Percentiles rank a stretch among this genome's conserved stretches.
Conservation (phyloP, 2,329 filamentous ascomycete species). For the Alternaria gaisen region DNA sequence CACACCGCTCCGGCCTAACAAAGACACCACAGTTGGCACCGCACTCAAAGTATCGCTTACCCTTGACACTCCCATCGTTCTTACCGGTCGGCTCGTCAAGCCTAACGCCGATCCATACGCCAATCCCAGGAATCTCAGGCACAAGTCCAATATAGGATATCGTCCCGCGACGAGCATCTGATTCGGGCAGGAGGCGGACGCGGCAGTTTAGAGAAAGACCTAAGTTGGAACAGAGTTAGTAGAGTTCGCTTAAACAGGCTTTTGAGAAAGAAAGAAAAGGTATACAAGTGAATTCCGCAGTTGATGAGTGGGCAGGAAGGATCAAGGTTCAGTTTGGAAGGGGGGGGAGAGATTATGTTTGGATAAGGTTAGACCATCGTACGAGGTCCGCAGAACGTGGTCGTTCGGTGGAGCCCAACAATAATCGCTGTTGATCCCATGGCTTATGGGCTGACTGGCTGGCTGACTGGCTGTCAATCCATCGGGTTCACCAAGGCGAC, state of each 20-base stretch:
- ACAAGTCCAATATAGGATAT: conserved; percentile 78
- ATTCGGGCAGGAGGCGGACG: conserved; percentile 61
- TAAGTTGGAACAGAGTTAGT: conserved; percentile 5
- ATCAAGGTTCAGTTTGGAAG: background rate
- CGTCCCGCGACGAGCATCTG: conserved; percentile 74
- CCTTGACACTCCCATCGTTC: conserved; percentile 78
- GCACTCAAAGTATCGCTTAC: conserved; percentile 75
- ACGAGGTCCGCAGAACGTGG: background rate
- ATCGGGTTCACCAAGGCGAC: background rate
- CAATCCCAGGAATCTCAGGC: conserved; percentile 73
- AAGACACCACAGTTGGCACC: conserved; percentile 77
- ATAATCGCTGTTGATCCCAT: background rate
- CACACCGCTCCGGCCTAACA: conserved; percentile 79
- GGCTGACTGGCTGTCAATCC: background rate
- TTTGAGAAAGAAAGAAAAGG: too few species aligned
- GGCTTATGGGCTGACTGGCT: too few species aligned
- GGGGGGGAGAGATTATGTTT: background rate
- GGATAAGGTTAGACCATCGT: background rate
- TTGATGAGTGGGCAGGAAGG: background rate
- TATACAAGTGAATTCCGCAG: conserved; percentile 5
- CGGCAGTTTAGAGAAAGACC: conserved; percentile 41
- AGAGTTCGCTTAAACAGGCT: too few species aligned
- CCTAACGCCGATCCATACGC: conserved; percentile 73
- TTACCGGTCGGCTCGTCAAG: conserved; percentile 84
- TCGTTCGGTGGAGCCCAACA: background rate